These are phyloP conservation scores for Buxus sempervirens DNA, from an alignment of 164 flowering plant genomes.

Conservation along the genomic window DNA sequence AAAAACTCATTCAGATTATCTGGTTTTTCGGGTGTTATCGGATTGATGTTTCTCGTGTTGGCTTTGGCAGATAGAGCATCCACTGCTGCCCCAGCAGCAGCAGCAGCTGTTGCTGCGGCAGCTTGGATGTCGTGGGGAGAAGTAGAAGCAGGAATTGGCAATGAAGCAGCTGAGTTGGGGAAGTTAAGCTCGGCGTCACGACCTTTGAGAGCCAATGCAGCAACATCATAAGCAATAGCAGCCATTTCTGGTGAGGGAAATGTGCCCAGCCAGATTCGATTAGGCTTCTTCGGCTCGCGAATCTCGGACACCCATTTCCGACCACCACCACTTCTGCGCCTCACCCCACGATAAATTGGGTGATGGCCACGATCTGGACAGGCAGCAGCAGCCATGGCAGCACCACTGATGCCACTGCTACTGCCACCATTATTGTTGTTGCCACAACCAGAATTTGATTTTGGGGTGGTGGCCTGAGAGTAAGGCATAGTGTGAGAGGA, in stretches of 20 bases:
- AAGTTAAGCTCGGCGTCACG: slow-evolving; percentile 54
- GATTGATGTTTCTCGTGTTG: not conserved
- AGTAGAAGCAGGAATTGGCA: slow-evolving; percentile 48
- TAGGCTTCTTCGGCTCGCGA: slow-evolving; percentile 56
- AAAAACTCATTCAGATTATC: slow-evolving; percentile 30
- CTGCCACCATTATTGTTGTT: no score
- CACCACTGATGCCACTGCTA: not conserved
- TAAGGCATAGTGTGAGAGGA: not conserved
- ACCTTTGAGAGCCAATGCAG: slow-evolving; percentile 62
- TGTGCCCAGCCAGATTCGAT: slow-evolving; percentile 67
- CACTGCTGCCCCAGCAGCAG: slow-evolving; percentile 52
- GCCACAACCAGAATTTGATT: slow-evolving; percentile 1
- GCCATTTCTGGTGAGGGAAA: slow-evolving; percentile 69
- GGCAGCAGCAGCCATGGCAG: slow-evolving; percentile 2
- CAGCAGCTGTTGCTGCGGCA: slow-evolving; percentile 58
- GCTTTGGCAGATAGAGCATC: slow-evolving; percentile 26
- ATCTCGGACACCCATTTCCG: slow-evolving; percentile 77
- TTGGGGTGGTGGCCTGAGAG: not conserved
- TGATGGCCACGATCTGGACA: slow-evolving; percentile 20
- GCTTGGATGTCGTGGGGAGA: slow-evolving; percentile 54
- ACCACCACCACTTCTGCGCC: slow-evolving; percentile 41
- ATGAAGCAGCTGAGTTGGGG: slow-evolving; percentile 37
- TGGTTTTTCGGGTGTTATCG: not conserved
- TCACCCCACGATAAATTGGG: slow-evolving; percentile 44
- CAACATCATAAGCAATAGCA: slow-evolving; percentile 66